Conservation (phyloP, 2,329 filamentous ascomycete species). For the Nigrospora osmanthi region DNA sequence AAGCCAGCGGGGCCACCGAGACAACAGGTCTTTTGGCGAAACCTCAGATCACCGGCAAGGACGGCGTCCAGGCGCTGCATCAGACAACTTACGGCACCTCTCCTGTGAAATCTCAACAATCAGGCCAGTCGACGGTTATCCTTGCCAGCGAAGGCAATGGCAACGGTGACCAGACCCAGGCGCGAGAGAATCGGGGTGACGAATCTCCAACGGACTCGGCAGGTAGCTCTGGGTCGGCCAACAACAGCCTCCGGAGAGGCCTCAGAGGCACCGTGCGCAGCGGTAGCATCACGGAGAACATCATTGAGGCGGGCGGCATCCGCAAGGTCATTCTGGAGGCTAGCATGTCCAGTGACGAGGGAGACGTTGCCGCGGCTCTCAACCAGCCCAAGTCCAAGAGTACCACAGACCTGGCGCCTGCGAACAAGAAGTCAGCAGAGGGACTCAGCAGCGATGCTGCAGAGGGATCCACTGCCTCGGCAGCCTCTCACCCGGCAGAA, state of each 20-base stretch:
- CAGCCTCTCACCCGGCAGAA: conserved; percentile 2
- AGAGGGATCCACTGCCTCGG: conserved; percentile 1
- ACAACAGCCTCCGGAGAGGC: conserved; percentile 6
- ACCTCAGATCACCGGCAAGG: conserved; percentile 47
- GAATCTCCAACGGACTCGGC: conserved; percentile 1
- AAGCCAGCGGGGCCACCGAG: conserved; percentile 23
- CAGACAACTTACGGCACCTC: conserved; percentile 41
- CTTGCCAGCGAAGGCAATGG: background rate
- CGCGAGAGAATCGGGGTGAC: background rate
- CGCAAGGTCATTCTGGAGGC: conserved; percentile 68
- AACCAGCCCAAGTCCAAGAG: background rate
- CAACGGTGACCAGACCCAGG: background rate
- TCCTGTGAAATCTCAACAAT: conserved; percentile 6
- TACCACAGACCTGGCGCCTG: background rate
- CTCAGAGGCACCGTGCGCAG: conserved; percentile 47
- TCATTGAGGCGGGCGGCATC: conserved; percentile 64
- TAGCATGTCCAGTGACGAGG: conserved; percentile 39
- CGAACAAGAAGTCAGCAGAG: background rate
- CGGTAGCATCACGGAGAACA: conserved; percentile 69
- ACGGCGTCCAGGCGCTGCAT: conserved; percentile 55
- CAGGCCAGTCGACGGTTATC: conserved; percentile 7
- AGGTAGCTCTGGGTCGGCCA: conserved; percentile 5
- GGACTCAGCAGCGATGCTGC: background rate
- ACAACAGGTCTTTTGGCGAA: conserved; percentile 36
- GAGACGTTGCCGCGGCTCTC: conserved; percentile 3